These are phyloP conservation scores for Kwoniella heveanensis DNA, from an alignment of 768 basidiomycete species.

Conservation along the genomic window DNA sequence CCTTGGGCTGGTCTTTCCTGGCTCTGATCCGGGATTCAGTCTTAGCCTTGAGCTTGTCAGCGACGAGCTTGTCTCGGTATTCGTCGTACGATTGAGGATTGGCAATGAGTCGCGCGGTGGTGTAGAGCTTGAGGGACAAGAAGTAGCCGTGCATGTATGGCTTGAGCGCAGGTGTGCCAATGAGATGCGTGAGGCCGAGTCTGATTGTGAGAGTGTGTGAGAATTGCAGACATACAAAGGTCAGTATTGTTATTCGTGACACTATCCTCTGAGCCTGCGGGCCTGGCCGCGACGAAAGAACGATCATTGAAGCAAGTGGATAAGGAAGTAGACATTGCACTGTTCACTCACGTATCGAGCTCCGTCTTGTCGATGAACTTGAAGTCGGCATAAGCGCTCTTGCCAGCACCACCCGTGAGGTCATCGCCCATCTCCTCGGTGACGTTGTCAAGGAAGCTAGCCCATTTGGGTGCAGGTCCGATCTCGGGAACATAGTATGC, in stretches of 20 bases:
- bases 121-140: constrained; percentile 90
- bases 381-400: constrained; percentile 84
- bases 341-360: constrained; percentile 78
- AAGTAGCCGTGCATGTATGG: constrained; percentile 99
- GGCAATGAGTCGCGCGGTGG: constrained; percentile 89
- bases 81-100: constrained; percentile 96
- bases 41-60: constrained; percentile 88
- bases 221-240: too few species aligned
- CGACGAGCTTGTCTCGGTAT: constrained; percentile 82
- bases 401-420: constrained; percentile 58
- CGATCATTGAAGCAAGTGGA: too few species aligned
- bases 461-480: constrained; percentile 95
- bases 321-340: too few species aligned
- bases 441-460: constrained; percentile 94
- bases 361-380: constrained; percentile 92
- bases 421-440: constrained; percentile 96
- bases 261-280: neutral
- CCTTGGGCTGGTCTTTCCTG: constrained; percentile 72
- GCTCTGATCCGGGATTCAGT: constrained; percentile 88
- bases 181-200: constrained; percentile 89
- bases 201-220: constrained; percentile 58
- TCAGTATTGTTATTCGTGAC: neutral
- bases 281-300: too few species aligned
- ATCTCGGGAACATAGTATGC: constrained; percentile 94
- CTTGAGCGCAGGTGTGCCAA: constrained; percentile 92